These are phyloP conservation scores for Cardamine occulta DNA, from an alignment of 345 rosid genomes.

Conservation along the genomic window DNA sequence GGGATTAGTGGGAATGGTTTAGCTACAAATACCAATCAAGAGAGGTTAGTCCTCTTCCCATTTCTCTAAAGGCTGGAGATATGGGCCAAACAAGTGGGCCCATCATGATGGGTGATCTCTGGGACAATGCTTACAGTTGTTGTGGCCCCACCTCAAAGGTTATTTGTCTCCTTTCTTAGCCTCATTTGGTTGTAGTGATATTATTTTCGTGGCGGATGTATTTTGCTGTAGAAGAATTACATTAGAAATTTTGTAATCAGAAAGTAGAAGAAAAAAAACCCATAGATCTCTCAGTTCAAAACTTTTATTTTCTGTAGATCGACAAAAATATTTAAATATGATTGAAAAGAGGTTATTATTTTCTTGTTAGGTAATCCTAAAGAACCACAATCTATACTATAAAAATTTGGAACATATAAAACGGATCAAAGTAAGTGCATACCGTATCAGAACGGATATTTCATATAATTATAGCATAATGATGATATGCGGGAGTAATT, in stretches of 20 bases:
- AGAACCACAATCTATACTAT: too few species aligned
- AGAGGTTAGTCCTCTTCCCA: neutral
- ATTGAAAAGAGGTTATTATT: neutral
- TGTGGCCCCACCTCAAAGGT: conserved; percentile 35
- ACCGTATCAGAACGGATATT: too few species aligned
- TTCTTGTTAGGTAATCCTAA: too few species aligned
- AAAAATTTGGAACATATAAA: too few species aligned
- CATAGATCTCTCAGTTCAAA: neutral
- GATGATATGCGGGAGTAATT: too few species aligned
- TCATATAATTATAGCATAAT: too few species aligned
- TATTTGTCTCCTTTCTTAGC: conserved; percentile 35
- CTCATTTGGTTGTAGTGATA: conserved; percentile 29
- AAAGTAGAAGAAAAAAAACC: neutral
- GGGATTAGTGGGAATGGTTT: neutral
- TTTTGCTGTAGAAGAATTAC: neutral
- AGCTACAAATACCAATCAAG: conserved; percentile 5
- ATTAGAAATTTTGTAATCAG: neutral
- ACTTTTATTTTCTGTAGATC: neutral
- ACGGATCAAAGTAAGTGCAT: too few species aligned
- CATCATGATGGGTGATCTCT: conserved; percentile 42
- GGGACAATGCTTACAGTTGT: conserved; percentile 35
- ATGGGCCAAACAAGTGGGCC: conserved; percentile 45
- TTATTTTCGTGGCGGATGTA: neutral
- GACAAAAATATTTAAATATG: neutral
- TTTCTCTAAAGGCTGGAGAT: conserved; percentile 32